A percentile compares a stretch with the other conserved stretches of the same genome.
These are phyloP conservation scores for Corchorus capsularis DNA, from an alignment of 345 rosid species.

Conservation along the genomic window DNA sequence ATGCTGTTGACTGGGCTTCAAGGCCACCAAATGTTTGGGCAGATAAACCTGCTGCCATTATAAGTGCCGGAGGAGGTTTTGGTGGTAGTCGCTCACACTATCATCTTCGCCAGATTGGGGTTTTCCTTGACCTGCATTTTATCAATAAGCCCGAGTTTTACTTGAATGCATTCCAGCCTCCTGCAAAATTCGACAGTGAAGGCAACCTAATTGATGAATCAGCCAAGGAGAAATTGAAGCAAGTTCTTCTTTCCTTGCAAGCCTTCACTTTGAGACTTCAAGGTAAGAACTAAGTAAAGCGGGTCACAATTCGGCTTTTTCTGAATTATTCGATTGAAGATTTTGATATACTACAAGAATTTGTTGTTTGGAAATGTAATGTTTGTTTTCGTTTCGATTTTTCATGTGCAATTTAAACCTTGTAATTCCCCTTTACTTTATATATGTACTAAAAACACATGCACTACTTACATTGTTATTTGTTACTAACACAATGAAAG, in stretches of 20 bases:
- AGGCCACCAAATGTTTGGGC: slow-evolving; percentile 74
- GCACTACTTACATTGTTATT: not conserved
- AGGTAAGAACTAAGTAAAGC: slow-evolving; percentile 19
- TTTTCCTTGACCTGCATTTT: slow-evolving; percentile 77
- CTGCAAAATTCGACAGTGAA: slow-evolving; percentile 66
- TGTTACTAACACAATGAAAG: not conserved
- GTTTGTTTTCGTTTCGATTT: not conserved
- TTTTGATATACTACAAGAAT: not conserved
- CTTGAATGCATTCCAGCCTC: slow-evolving; percentile 67
- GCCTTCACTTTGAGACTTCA: slow-evolving; percentile 53
- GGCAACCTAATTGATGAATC: slow-evolving; percentile 65
- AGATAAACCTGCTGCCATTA: slow-evolving; percentile 72
- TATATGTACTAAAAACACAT: too few relatives aligned
- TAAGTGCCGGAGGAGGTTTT: slow-evolving; percentile 59
- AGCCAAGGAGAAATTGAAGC: slow-evolving; percentile 46
- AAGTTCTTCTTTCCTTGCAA: slow-evolving; percentile 58
- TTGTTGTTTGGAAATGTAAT: not conserved
- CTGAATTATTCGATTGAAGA: not conserved
- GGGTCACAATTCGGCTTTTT: not conserved
- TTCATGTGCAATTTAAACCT: slow-evolving; percentile 1
- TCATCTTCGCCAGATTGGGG: slow-evolving; percentile 85
- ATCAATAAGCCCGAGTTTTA: slow-evolving; percentile 79
- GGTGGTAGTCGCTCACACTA: slow-evolving; percentile 64
- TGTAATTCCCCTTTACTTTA: not conserved
- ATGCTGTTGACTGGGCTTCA: slow-evolving; percentile 89